Conservation (phyloP, 495 filamentous ascomycete genomes). For the Neurospora cerealis region DNA sequence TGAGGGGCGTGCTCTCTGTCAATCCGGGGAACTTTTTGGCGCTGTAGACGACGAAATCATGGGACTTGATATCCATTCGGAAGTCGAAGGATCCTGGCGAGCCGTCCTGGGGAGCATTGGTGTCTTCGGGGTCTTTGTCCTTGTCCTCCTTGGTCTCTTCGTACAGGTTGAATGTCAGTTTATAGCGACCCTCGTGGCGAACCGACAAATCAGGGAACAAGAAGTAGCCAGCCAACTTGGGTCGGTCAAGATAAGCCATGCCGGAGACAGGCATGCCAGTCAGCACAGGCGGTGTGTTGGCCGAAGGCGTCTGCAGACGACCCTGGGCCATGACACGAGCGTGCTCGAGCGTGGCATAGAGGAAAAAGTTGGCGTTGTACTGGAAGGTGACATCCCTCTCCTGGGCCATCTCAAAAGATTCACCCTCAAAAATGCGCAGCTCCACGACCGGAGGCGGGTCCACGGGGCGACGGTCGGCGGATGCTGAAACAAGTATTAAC, state of each 20-base stretch:
- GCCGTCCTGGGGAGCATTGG: slow-evolving; percentile 17
- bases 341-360: slow-evolving; percentile 85
- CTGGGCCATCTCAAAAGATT: slow-evolving; percentile 41
- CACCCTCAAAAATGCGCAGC: slow-evolving; percentile 74
- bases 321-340: slow-evolving; percentile 79
- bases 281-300: slow-evolving; percentile 68
- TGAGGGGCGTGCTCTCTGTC: slow-evolving; percentile 80
- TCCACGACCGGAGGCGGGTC: slow-evolving; percentile 97
- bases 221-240: slow-evolving; percentile 87
- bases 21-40: slow-evolving; percentile 98
- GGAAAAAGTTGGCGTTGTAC: slow-evolving; percentile 96
- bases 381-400: slow-evolving; percentile 81
- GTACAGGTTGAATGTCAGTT: slow-evolving; percentile 82
- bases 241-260: slow-evolving; percentile 92
- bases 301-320: slow-evolving; percentile 52
- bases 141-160: slow-evolving; percentile 74
- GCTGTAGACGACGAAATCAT: slow-evolving; percentile 82
- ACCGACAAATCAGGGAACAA: slow-evolving; percentile 97
- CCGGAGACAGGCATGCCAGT: slow-evolving; percentile 95
- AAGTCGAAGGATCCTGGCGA: slow-evolving; percentile 25
- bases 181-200: slow-evolving; percentile 87
- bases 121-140: slow-evolving; percentile 34
- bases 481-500: slow-evolving; percentile 45
- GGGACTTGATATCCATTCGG: slow-evolving; percentile 82
- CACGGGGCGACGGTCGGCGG: slow-evolving; percentile 90